Evolutionary conservation across 2,329 filamentous ascomycete species (phyloP).

Genomic region (Macrophomina pseudophaseolina): DNA sequence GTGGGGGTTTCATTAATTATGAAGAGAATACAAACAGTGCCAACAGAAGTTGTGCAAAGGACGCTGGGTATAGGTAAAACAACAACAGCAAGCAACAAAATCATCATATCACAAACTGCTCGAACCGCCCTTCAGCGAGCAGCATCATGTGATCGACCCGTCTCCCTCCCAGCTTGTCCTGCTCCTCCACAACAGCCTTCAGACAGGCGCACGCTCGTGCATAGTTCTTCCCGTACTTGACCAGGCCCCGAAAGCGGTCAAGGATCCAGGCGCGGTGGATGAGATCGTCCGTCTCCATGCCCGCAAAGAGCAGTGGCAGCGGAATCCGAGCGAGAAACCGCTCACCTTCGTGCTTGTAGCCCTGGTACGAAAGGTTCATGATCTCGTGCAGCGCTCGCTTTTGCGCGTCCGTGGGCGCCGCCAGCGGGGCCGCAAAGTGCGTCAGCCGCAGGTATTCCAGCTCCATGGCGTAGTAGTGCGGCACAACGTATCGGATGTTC

Average conservation of each 20-base stretch:
- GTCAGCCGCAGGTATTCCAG: constrained; percentile 38
- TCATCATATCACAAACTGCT: constrained; percentile 15
- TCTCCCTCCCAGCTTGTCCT: constrained; percentile 28
- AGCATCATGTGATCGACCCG: constrained; percentile 14
- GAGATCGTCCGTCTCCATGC: constrained; percentile 42
- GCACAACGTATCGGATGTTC: constrained; percentile 45
- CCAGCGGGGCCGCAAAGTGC: constrained; percentile 27
- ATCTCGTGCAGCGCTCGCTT: constrained; percentile 31
- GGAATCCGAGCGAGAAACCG: constrained; percentile 41
- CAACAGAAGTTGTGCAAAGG: background rate
- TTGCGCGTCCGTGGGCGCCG: constrained; percentile 24
- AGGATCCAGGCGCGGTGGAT: constrained; percentile 44
- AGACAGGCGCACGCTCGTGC: constrained; percentile 39
- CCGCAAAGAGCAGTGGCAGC: constrained; percentile 45
- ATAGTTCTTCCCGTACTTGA: constrained; percentile 41
- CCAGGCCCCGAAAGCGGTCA: constrained; percentile 38
- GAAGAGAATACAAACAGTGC: background rate
- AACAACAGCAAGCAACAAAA: background rate
- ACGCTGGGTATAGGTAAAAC: background rate
- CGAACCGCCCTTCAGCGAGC: constrained; percentile 19
- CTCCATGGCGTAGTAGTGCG: constrained; percentile 43
- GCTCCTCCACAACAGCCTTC: constrained; percentile 32
- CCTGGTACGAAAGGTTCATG: constrained; percentile 42
- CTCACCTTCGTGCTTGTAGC: constrained; percentile 41
- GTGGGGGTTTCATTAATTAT: background rate